phyloP scores from a whole-genome alignment of 2,329 filamentous ascomycete genomes.

The Triangularia setosa region DNA sequence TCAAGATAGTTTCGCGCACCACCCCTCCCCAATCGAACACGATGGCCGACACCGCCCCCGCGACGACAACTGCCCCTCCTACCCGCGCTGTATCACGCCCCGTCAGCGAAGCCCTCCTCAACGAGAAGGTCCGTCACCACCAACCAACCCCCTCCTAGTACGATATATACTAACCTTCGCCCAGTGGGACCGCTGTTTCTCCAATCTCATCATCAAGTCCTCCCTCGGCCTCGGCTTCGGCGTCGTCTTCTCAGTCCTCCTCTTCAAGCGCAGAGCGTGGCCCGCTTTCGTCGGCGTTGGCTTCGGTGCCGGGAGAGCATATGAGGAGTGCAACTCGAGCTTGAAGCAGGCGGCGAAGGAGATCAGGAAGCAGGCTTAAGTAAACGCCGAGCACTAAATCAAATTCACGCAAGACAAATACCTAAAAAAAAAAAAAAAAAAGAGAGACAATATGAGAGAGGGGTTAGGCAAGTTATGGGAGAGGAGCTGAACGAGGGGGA shows the following conservation, averaged over 20 bases:
- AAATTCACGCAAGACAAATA: background rate
- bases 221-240: constrained; percentile 94
- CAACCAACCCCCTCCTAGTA: background rate
- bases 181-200: constrained; percentile 98
- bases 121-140: constrained; percentile 75
- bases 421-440: background rate
- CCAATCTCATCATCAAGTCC: constrained; percentile 94
- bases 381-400: no score
- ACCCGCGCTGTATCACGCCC: constrained; percentile 71
- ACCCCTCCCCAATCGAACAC: constrained; percentile 22
- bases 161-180: background rate
- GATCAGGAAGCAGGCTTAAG: constrained; percentile 30
- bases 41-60: constrained; percentile 51
- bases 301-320: constrained; percentile 93
- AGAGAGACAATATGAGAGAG: background rate
- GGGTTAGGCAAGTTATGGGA: background rate
- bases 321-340: constrained; percentile 94
- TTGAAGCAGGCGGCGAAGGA: constrained; percentile 59
- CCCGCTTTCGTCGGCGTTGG: constrained; percentile 92
- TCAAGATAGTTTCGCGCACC: background rate
- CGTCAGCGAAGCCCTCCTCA: constrained; percentile 95
- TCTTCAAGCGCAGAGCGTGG: constrained; percentile 98
- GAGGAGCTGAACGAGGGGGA: background rate
- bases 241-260: constrained; percentile 94
- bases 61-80: constrained; percentile 31